Conservation (phyloP, 306 rosid species). For the Dryas alaskensis region DNA sequence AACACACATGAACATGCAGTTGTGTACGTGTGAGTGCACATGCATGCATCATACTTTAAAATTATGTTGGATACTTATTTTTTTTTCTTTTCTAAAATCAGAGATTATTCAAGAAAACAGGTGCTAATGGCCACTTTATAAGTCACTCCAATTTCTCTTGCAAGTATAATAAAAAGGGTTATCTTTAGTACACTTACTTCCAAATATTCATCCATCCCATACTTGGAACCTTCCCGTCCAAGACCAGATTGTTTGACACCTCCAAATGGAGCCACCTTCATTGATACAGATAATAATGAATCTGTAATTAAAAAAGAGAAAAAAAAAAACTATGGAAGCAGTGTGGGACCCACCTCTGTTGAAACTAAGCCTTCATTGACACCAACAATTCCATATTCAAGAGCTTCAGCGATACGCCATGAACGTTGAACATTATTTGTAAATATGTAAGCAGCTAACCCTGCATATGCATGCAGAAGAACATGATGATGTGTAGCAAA, state of each 20-base stretch:
- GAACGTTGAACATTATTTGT: conserved; percentile 84
- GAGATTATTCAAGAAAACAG: neutral
- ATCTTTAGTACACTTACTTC: conserved; percentile 49
- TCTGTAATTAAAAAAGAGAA: neutral
- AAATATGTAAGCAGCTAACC: conserved; percentile 88
- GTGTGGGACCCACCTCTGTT: conserved; percentile 68
- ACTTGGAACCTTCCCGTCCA: conserved; percentile 98
- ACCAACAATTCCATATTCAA: conserved; percentile 92
- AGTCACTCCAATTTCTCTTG: neutral
- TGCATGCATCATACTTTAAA: too few relatives aligned
- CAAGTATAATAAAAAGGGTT: neutral
- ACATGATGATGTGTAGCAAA: conserved; percentile 3
- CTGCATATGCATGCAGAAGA: conserved; percentile 36
- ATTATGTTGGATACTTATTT: too few relatives aligned
- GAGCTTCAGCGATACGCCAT: conserved; percentile 97
- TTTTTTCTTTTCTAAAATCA: too few relatives aligned
- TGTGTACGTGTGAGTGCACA: too few relatives aligned
- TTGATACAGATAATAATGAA: conserved; percentile 20
- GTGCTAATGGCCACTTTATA: neutral
- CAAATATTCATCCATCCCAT: conserved; percentile 93
- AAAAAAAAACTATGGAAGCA: conserved; percentile 2
- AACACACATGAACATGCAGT: too few relatives aligned
- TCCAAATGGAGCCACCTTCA: conserved; percentile 97
- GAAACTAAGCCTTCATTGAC: conserved; percentile 90
- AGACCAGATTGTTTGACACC: conserved; percentile 95